These are phyloP conservation scores for Tolypocladium nubicola DNA, from an alignment of 2,329 filamentous ascomycete species.

Conservation along the genomic window DNA sequence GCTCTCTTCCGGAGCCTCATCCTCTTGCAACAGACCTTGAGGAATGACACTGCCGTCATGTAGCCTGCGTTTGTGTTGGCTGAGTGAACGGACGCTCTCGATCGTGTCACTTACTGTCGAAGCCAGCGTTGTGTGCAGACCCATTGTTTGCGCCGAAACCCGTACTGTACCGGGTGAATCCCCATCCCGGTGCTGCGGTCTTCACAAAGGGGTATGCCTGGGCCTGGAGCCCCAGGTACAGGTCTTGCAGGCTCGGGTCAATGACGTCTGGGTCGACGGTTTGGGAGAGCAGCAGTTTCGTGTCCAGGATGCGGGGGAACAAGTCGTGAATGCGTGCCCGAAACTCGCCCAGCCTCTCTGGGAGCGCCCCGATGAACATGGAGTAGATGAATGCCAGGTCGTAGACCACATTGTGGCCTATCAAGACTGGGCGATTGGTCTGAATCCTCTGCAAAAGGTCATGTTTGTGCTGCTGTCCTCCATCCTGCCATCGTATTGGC, in stretches of 20 bases:
- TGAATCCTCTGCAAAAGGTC: not conserved
- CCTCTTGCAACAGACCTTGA: conserved; percentile 14
- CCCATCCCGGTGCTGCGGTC: not conserved
- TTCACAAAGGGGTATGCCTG: conserved; percentile 1
- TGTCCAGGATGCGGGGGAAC: conserved; percentile 43
- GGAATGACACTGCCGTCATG: conserved; percentile 31
- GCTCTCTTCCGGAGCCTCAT: not conserved
- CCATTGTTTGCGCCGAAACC: conserved; percentile 5
- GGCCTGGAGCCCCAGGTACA: not conserved
- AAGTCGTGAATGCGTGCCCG: conserved; percentile 33
- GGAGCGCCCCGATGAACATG: conserved; percentile 50
- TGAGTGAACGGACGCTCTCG: too few relatives aligned
- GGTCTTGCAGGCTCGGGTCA: conserved; percentile 16
- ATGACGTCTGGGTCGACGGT: not conserved
- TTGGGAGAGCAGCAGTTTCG: conserved; percentile 12
- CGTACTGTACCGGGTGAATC: not conserved
- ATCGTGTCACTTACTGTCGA: conserved; percentile 33
- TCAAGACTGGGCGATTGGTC: conserved; percentile 19
- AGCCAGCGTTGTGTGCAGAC: conserved; percentile 46
- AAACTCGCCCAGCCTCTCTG: conserved; percentile 42
- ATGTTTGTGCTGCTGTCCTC: too few relatives aligned
- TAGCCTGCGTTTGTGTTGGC: conserved; percentile 14
- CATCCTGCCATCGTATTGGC: not conserved
- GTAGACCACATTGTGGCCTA: conserved; percentile 56
- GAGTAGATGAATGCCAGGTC: conserved; percentile 54